phyloP scores from a whole-genome alignment of 331 rosid species.

The Acacia concinna region DNA sequence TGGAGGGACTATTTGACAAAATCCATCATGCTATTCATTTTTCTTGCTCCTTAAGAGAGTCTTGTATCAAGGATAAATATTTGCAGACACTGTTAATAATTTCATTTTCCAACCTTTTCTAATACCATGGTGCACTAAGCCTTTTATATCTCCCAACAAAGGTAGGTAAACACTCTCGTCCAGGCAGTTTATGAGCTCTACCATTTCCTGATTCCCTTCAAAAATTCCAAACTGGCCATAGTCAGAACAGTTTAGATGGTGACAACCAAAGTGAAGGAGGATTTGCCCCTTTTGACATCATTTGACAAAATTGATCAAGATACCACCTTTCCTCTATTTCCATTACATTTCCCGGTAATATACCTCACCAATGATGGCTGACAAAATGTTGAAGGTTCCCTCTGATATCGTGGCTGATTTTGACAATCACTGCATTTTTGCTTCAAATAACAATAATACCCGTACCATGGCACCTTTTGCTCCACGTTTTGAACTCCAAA shows the following conservation, averaged over 20 bases:
- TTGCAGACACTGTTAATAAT: background rate
- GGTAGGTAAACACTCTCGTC: no score
- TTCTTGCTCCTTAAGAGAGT: background rate
- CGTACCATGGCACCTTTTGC: conserved; percentile 37
- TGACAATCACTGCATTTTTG: conserved; percentile 6
- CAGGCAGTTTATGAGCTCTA: no score
- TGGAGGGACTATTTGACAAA: no score
- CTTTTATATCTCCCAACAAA: no score
- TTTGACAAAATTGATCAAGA: conserved; percentile 24
- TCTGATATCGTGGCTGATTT: background rate
- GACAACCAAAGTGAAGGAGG: conserved; percentile 18
- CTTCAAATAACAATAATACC: conserved; percentile 34
- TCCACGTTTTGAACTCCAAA: conserved; percentile 45
- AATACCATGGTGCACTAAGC: background rate
- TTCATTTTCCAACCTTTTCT: background rate
- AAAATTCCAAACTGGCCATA: no score
- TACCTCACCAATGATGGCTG: background rate
- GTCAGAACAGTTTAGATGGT: background rate
- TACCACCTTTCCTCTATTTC: conserved; percentile 1
- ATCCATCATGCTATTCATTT: background rate
- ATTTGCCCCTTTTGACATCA: conserved; percentile 35
- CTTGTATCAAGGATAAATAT: background rate
- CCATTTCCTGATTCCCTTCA: background rate
- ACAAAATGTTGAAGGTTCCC: background rate
- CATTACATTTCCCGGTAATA: conserved; percentile 26